Base-by-base conservation (phyloP, 352 stramenopile genomes). In the Globisporangium perplexum region DNA sequence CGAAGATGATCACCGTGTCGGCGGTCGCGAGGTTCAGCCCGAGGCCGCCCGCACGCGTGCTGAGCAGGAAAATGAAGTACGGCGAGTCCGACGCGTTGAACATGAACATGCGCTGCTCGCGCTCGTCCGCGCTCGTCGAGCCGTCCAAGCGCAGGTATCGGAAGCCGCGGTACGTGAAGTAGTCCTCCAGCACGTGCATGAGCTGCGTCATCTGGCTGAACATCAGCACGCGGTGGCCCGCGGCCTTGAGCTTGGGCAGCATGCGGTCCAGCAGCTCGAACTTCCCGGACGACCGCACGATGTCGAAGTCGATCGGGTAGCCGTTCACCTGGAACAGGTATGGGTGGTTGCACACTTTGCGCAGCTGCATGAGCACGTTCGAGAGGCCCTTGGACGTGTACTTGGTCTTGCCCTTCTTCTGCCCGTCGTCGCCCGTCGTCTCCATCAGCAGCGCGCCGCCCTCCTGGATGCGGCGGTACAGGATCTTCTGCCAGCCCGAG, bases 1-100 rank as follows among this genome's bases (percentile, higher is more conserved):
- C 98, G 61, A 98, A 99, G 67, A 99, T 98, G 42, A 99, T 97
- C 7, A 99, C 96, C 6, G 96, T 99, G 63, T 99, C 97, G 26
- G 97, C 97, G 22, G 96, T 96, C 30, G 94, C 96, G 24, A 99
- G 84, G 69, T 99, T 99, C 22, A 99, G 64, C 23, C 97, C 97
- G 26, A 99, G 74, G 23, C 97, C 97, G 61, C 97, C 97, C 24
- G 97, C 96, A 8, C 96, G 82, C 20, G 98, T 99, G 66, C 85
- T 98, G 28, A 99, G 70, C 17, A 99, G 71, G 68, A 99, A 99
- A 30, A 89, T 87, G 62, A 99, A 99, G 64, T 77, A 91, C 5
- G 82, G 82, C 23, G 82, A 92, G 59, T 95, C 84, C 2, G 82
- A 64, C 5, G 83, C 86, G 63, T 99, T 99, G 74, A 99, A 99